Percentiles rank a stretch among this genome's conserved stretches.
These are phyloP conservation scores for Artemisia tridentata DNA, from an alignment of 129 eudicot genomes.

Conservation along the genomic window DNA sequence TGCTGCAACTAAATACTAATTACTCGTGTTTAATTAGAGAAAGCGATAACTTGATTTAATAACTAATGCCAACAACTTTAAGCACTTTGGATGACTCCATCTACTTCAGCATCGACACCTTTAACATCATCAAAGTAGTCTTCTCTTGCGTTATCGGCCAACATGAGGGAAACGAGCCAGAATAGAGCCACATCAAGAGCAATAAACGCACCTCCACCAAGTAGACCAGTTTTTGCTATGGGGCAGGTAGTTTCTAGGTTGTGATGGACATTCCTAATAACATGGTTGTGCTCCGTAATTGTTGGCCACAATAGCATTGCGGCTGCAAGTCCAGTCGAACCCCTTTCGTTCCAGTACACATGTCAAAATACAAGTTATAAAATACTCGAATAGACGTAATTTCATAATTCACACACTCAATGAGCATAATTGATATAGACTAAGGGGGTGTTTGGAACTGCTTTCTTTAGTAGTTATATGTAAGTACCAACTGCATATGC, in stretches of 20 bases:
- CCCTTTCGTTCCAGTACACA: constrained; percentile 38
- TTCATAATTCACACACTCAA: not conserved
- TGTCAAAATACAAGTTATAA: not conserved
- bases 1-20: constrained; percentile 10
- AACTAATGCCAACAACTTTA: constrained; percentile 6
- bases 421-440: not conserved
- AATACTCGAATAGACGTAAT: too few species aligned
- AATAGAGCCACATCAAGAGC: constrained; percentile 90
- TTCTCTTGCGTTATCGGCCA: constrained; percentile 76
- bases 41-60: constrained; percentile 1
- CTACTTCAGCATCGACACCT: constrained; percentile 34
- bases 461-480: too few species aligned
- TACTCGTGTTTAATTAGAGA: constrained; percentile 2
- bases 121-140: constrained; percentile 71
- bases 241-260: constrained; percentile 70
- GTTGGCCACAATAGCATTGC: constrained; percentile 84
- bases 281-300: constrained; percentile 67
- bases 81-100: constrained; percentile 38
- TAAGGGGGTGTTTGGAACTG: too few species aligned
- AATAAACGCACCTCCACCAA: constrained; percentile 95
- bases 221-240: constrained; percentile 92
- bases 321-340: constrained; percentile 72
- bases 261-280: constrained; percentile 53
- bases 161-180: constrained; percentile 90
- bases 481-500: too few species aligned